Percentiles rank a stretch among this genome's conserved stretches.
These are phyloP conservation scores for Ceratobasidium sp. DNA, from an alignment of 1,284 basidiomycete genomes.

Conservation along the genomic window DNA sequence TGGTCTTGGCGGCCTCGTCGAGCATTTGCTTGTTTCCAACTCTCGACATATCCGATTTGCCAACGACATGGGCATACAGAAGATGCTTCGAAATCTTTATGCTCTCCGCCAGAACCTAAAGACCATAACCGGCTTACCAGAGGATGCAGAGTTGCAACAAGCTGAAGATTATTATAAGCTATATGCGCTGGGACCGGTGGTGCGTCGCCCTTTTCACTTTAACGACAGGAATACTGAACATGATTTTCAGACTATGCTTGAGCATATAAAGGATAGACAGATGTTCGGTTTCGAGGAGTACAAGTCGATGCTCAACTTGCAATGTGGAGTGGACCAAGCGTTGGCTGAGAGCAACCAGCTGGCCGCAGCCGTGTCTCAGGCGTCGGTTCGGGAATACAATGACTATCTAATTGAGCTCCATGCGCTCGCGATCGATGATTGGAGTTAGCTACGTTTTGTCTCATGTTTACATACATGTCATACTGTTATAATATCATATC, in stretches of 20 bases:
- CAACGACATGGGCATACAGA: conserved; percentile 86
- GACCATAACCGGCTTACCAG: conserved; percentile 70
- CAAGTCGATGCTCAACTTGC: conserved; percentile 87
- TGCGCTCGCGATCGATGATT: conserved; percentile 75
- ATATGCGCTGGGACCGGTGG: conserved; percentile 80
- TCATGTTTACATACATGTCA: not conserved
- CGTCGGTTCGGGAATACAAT: conserved; percentile 69
- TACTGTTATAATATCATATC: too few species aligned
- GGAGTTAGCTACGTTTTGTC: conserved; percentile 24
- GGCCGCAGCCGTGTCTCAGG: conserved; percentile 55
- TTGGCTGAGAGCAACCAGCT: conserved; percentile 59
- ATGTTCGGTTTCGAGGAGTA: conserved; percentile 90
- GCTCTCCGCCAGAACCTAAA: conserved; percentile 95
- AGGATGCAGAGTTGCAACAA: conserved; percentile 79
- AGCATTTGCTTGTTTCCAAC: conserved; percentile 83
- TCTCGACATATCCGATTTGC: conserved; percentile 79
- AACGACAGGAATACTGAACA: not conserved
- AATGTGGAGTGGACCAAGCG: conserved; percentile 82
- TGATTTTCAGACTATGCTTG: conserved; percentile 75
- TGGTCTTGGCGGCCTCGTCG: conserved; percentile 90
- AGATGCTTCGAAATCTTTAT: conserved; percentile 91
- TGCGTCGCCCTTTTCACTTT: conserved; percentile 58
- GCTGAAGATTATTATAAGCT: conserved; percentile 87
- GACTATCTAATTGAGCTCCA: conserved; percentile 85
- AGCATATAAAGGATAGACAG: conserved; percentile 73